Base-by-base conservation (phyloP, 2,329 filamentous ascomycete species). In the Sporothrix phasma region DNA sequence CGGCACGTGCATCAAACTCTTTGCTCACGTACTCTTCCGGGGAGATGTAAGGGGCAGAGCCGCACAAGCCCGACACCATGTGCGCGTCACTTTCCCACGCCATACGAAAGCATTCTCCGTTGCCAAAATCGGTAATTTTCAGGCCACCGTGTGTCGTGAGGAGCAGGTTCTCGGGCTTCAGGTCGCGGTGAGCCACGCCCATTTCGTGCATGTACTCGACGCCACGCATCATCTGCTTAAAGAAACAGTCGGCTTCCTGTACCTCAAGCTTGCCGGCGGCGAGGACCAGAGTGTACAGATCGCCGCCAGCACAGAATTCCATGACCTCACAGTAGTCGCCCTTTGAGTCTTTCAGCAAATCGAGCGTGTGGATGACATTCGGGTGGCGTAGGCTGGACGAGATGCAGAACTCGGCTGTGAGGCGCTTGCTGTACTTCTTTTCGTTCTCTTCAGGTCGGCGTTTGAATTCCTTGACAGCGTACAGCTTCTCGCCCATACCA, bases 151-250 rank as follows among this genome's bases (percentile, higher is more conserved):
- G 90, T 0, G 90, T 94, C 3, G 94, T 99, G 64, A 99, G 81
- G 0, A 99, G 85, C 13, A 99, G 82, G 70, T 99, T 99, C 75
- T 99, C 94, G 0, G 94, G 94, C 76, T 99, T 99, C 53, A 99
- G 79, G 72, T 99, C 94, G 67, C 94, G 89, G 74, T 99, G 94
- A 13, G 94, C 93, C 29, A 99, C 94, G 64, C 94, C 94, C 94
- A 97, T 99, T 74, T 97, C 93, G 76, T 99, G 94, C 80, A 99
- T 92, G 75, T 99, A 99, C 76, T 97, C 93, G 61, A 99, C 94
- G 67, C 94, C 94, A 64, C 94, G 90, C 93, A 99, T 97, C 76
- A 97, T 87, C 76, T 99, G 94, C 78, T 97, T 96, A 81, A 99
- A 99, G 75, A 94, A 95, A 77, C 94, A 99, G 74, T 99, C 94